Evolutionary conservation across 768 basidiomycete species (phyloP).

Genomic region (Trametopsis cervina): DNA sequence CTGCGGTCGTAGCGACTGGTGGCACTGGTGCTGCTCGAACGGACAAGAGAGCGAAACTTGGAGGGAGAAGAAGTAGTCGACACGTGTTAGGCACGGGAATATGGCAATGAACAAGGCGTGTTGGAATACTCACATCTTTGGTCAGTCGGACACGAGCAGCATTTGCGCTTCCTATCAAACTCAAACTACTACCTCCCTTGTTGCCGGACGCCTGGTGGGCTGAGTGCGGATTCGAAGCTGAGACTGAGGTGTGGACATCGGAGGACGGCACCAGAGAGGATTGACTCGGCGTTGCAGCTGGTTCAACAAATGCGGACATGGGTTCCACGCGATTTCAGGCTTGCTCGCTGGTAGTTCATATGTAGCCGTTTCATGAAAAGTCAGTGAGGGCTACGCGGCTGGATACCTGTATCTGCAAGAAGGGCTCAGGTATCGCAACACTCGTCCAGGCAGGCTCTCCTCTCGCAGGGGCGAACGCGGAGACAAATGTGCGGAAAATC

Average conservation of each 20-base stretch:
- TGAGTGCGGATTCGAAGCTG: slow-evolving; percentile 15
- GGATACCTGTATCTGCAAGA: neutral
- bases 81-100: slow-evolving; percentile 31
- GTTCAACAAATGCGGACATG: slow-evolving; percentile 5
- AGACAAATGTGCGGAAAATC: no score
- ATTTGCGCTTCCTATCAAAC: slow-evolving; percentile 21
- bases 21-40: slow-evolving; percentile 19
- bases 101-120: slow-evolving; percentile 19
- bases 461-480: no score
- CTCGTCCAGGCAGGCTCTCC: no score
- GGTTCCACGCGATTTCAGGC: slow-evolving; percentile 7
- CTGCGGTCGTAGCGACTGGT: slow-evolving; percentile 2
- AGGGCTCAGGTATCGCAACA: no score
- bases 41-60: slow-evolving; percentile 24
- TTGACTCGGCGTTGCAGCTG: slow-evolving; percentile 2
- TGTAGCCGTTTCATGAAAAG: neutral
- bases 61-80: slow-evolving; percentile 17
- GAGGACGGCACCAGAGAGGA: slow-evolving; percentile 20
- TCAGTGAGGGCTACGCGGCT: neutral
- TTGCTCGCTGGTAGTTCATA: slow-evolving; percentile 8
- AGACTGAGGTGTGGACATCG: slow-evolving; percentile 13
- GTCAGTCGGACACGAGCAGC: slow-evolving; percentile 28
- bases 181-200: slow-evolving; percentile 20
- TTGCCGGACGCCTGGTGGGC: slow-evolving; percentile 9
- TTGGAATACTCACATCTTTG: slow-evolving; percentile 26